phyloP scores from a whole-genome alignment of 805 yeast species.

The Lachancea thermotolerans region DNA sequence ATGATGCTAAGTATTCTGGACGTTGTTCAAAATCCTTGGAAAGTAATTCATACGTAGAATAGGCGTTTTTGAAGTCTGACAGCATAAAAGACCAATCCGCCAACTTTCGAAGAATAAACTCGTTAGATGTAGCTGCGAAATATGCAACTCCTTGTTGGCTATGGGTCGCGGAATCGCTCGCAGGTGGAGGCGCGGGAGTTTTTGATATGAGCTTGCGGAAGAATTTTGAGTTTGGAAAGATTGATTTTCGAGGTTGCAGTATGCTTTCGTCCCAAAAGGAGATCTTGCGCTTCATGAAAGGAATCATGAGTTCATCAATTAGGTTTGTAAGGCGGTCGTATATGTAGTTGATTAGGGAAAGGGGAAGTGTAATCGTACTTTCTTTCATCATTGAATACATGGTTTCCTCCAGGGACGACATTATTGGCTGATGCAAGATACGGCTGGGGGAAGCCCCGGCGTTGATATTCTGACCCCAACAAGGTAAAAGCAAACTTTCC shows the following conservation, averaged over 20 bases:
- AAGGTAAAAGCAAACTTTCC: constrained; percentile 28
- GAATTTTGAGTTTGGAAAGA: constrained; percentile 63
- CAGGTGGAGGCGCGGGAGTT: constrained; percentile 18
- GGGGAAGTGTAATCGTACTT: constrained; percentile 12
- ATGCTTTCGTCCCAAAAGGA: constrained; percentile 79
- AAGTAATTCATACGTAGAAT: constrained; percentile 73
- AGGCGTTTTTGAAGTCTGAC: constrained; percentile 82
- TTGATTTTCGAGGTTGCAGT: constrained; percentile 65
- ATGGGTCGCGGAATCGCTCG: constrained; percentile 22
- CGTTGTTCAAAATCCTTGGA: constrained; percentile 67
- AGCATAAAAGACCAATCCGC: constrained; percentile 92
- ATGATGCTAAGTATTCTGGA: constrained; percentile 47
- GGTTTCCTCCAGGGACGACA: constrained; percentile 23
- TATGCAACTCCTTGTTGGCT: constrained; percentile 49
- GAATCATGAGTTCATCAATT: constrained; percentile 37
- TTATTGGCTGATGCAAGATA: constrained; percentile 27
- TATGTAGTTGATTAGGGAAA: constrained; percentile 17
- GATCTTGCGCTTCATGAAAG: constrained; percentile 82
- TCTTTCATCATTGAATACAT: constrained; percentile 8
- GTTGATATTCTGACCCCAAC: constrained; percentile 18
- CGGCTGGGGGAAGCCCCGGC: constrained; percentile 3
- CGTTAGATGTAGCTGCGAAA: constrained; percentile 58
- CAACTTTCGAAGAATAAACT: constrained; percentile 67
- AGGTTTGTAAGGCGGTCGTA: constrained; percentile 23
- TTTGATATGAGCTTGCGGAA: constrained; percentile 35